Base-by-base conservation (phyloP, 352 stramenopile species). In the Phytophthora megakarya region DNA sequence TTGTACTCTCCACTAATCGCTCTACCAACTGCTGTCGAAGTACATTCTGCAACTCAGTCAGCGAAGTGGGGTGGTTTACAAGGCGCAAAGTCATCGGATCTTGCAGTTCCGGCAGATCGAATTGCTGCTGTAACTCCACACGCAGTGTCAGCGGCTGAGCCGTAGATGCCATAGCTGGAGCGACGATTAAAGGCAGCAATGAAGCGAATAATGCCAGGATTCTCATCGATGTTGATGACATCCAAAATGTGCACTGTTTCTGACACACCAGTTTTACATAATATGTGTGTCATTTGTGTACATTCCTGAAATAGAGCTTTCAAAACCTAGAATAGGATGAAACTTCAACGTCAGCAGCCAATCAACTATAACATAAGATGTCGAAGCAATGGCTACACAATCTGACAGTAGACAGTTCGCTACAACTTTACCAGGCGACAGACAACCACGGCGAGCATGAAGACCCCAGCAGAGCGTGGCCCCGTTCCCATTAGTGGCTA, bases 401-500 rank as follows among this genome's bases (percentile, higher is more conserved):
- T 3, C 25, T 22, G 5, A 40, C 23, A 42, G 16, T 49, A 13
- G 23, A 12, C 39, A 61, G 13, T 69, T 69, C 44, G 26, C 48
- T n/a, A 70, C 18, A 12, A 45, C 19, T 42, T 45, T 25, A 16
- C 9, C 5, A 5, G 7, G 25, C 26, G 23, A 25, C 5, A 45
- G 26, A 42, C 47, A 33, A 47, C 47, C 49, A 66, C 63, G 49
- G 19, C 48, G 39, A 71, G 10, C 43, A 89, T 88, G 81, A 91
- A 88, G 67, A 70, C 52, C 15, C 76, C 76, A 40, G 46, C 39
- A 25, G 78, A 87, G 30, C 82, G 77, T 11, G 82, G 78, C 3
- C 80, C 84, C 18, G 78, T 90, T 52, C 81, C 85, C 18, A 90
- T 93, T 65, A 91, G 84, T 49, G 86, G 81, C 51, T 95, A 92